These are phyloP conservation scores for Kalmusia sp. DNA, from an alignment of 2,329 filamentous ascomycete genomes.

Conservation along the genomic window DNA sequence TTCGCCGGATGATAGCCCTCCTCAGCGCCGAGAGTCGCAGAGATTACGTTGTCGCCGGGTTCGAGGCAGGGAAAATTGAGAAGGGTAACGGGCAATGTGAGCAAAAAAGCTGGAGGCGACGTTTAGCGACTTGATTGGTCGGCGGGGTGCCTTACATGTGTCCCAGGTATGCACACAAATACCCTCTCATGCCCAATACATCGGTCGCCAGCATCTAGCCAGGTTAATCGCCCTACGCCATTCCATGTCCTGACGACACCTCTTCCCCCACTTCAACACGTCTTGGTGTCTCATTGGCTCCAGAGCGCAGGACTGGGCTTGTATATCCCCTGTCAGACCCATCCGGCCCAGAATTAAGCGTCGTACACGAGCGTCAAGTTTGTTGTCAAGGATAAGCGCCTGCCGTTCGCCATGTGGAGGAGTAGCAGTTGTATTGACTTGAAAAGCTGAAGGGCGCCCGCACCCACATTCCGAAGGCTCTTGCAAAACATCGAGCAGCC, in stretches of 20 bases:
- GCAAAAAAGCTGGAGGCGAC: constrained; percentile 25
- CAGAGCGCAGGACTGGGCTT: constrained; percentile 17
- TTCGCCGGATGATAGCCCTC: constrained; percentile 26
- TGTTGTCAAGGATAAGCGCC: constrained; percentile 40
- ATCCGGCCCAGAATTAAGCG: constrained; percentile 25
- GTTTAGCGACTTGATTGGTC: constrained; percentile 40
- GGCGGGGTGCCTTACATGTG: constrained; percentile 33
- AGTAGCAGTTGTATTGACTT: constrained; percentile 20
- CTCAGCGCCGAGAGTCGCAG: constrained; percentile 22
- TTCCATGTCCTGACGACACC: constrained; percentile 23
- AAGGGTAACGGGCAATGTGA: constrained; percentile 25
- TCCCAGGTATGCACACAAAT: constrained; percentile 42
- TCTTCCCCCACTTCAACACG: constrained; percentile 27
- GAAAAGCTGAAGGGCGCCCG: constrained; percentile 34
- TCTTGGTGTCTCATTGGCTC: constrained; percentile 36
- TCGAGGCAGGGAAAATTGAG: constrained; percentile 27
- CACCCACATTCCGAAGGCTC: constrained; percentile 22
- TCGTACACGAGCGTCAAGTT: constrained; percentile 40
- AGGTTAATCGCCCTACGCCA: constrained; percentile 24
- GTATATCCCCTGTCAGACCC: constrained; percentile 27
- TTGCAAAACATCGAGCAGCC: constrained; percentile 11
- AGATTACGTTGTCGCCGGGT: constrained; percentile 24
- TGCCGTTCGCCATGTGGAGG: constrained; percentile 33
- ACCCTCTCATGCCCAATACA: constrained; percentile 40
- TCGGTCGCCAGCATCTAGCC: constrained; percentile 23